phyloP scores from a whole-genome alignment of 2,329 filamentous ascomycete species.

The Trichoderma endophyticum region DNA sequence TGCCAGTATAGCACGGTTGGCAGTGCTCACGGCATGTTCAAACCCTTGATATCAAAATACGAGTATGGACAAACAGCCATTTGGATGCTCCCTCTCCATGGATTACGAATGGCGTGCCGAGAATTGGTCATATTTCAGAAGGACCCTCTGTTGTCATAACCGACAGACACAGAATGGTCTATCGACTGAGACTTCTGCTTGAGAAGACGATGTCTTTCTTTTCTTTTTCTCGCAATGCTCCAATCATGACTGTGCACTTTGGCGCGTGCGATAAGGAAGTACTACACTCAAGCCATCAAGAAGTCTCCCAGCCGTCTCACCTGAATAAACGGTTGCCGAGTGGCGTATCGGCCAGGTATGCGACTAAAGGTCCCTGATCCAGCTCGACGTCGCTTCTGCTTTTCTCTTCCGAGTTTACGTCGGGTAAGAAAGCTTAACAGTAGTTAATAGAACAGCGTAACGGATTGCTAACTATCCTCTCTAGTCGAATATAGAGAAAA shows the following conservation, averaged over 20 bases:
- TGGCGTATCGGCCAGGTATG: not conserved
- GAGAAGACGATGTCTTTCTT: not conserved
- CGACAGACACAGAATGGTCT: not conserved
- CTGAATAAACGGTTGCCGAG: not conserved
- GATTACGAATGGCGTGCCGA: not conserved
- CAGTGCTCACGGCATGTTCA: not conserved
- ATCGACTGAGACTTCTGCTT: not conserved
- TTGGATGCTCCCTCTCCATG: not conserved
- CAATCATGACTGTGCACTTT: not conserved
- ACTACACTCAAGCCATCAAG: not conserved
- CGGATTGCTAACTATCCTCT: not conserved
- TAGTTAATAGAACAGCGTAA: not conserved
- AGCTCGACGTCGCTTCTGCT: not conserved
- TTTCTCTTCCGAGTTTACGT: not conserved
- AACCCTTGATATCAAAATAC: not conserved
- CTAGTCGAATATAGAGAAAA: not conserved
- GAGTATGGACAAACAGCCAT: not conserved
- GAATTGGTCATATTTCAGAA: not conserved
- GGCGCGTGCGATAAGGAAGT: not conserved
- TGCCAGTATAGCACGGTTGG: not conserved
- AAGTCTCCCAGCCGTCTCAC: not conserved
- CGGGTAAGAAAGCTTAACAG: not conserved
- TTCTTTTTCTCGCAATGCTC: not conserved
- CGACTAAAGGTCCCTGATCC: not conserved
- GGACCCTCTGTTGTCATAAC: not conserved